Base-by-base conservation (phyloP, 371 early-diverging fungal species). In the Mucor sp. region DNA sequence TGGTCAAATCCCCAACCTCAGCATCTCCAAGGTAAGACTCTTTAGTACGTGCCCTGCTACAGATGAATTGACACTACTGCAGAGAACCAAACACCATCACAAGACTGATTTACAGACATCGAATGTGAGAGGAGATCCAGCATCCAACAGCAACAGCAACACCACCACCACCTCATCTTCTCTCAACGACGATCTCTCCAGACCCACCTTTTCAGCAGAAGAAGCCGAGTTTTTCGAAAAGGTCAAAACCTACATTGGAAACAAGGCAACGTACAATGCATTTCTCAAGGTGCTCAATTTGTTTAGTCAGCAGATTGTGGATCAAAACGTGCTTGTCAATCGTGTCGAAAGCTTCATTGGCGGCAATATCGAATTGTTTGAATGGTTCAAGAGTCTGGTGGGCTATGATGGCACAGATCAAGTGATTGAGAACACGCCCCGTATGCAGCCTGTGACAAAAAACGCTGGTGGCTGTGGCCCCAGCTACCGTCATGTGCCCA, bases 221-320 rank as follows among this genome's bases (percentile, higher is more conserved):
- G 98, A 97, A 72, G 80, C 93, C 5, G 93, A 91, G 30, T 95
- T 84, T 82, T 97, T 99, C 81, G 97, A 97, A 56, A 84, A 89
- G 19, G 92, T 93, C 69, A 95, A 96, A 80, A 84, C 88, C 58
- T 82, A 89, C 67, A 89, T 99, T 60, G 89, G 90, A 12, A 91
- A 93, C 80, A 92, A 93, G 64, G 80, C 85, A 9, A 89, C 95
- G 0, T 98, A 98, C 79, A 90, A 90, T 72, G 99, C 99, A 74
- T 99, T 99, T 78, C 82, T 99, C 56, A 99, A 98, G 80, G 84
- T 95, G 5, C 81, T 99, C 30, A 99, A 99, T 72, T 81, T 98
- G 44, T 99, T 92, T 81, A 97, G 94, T 70, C 97, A 99, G 72
- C 95, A 97, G 73, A 91, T 97, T 41, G 87, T 99, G 62, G 94